Conservation (phyloP, 208 protist species). For the Trypanosomatidae sp. region DNA sequence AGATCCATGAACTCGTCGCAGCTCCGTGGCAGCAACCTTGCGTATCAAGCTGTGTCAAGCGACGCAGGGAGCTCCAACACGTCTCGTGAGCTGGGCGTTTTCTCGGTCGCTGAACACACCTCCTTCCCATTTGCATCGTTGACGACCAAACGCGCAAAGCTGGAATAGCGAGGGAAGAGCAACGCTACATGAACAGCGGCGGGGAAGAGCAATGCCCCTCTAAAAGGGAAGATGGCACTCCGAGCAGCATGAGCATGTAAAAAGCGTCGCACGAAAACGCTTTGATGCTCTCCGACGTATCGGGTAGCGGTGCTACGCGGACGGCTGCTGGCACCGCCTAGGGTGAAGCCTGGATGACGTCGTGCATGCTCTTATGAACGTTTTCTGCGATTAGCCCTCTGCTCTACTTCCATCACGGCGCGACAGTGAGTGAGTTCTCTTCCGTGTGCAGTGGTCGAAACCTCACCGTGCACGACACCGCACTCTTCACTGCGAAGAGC, state of each 20-base stretch:
- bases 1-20: neutral
- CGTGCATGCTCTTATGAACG: conserved; percentile 36
- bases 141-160: neutral
- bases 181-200: neutral
- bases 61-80: neutral
- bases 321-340: neutral
- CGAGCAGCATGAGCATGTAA: neutral
- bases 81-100: neutral
- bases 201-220: neutral
- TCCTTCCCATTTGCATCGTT: neutral
- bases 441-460: conserved; percentile 36
- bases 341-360: neutral
- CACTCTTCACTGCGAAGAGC: conserved; percentile 46
- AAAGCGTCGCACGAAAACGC: neutral
- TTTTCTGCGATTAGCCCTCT: conserved; percentile 79
- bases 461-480: conserved; percentile 14
- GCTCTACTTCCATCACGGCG: conserved; percentile 85
- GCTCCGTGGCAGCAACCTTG: neutral
- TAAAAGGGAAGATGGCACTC: neutral
- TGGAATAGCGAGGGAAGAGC: neutral
- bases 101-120: neutral
- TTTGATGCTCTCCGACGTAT: neutral
- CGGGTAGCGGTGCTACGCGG: neutral
- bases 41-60: neutral
- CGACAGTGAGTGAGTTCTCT: conserved; percentile 44